Evolutionary conservation across 2,329 filamentous ascomycete species (phyloP).

Genomic region (Tolypocladium ophioglossoides): DNA sequence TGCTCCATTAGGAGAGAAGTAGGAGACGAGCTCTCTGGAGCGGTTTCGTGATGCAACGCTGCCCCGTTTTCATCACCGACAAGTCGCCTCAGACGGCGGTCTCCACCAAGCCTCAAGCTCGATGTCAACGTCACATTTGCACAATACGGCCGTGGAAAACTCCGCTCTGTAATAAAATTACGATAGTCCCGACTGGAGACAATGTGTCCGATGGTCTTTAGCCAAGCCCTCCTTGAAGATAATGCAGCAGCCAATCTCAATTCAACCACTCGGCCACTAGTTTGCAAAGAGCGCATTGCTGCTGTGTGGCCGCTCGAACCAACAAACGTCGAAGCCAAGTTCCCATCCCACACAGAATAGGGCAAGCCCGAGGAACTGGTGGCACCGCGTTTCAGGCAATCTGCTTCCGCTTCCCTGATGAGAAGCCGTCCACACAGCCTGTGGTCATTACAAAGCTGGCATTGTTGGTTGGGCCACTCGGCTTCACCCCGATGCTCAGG

Average conservation of each 20-base stretch:
- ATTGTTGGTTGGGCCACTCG: not conserved
- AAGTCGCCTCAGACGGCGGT: not conserved
- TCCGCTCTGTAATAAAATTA: not conserved
- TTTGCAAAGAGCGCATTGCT: not conserved
- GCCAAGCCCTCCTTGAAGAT: not conserved
- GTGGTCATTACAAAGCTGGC: not conserved
- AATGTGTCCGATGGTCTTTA: not conserved
- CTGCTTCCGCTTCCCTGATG: not conserved
- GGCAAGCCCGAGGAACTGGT: too few relatives aligned
- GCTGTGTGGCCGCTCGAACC: not conserved
- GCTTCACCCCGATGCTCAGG: not conserved
- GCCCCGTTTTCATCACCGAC: too few relatives aligned
- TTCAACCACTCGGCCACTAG: not conserved
- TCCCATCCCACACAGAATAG: not conserved
- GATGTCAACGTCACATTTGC: not conserved
- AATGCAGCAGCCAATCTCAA: not conserved
- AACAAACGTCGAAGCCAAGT: not conserved
- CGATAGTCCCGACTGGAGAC: not conserved
- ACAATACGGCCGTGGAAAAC: not conserved
- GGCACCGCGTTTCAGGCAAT: not conserved
- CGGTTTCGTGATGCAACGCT: not conserved
- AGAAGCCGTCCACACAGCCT: not conserved
- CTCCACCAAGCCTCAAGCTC: not conserved
- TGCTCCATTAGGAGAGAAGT: not conserved
- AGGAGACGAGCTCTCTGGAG: not conserved